A percentile compares a stretch with the other conserved stretches of the same genome.
Conservation (phyloP, 2,329 filamentous ascomycete genomes). For the Beauveria caledonica region DNA sequence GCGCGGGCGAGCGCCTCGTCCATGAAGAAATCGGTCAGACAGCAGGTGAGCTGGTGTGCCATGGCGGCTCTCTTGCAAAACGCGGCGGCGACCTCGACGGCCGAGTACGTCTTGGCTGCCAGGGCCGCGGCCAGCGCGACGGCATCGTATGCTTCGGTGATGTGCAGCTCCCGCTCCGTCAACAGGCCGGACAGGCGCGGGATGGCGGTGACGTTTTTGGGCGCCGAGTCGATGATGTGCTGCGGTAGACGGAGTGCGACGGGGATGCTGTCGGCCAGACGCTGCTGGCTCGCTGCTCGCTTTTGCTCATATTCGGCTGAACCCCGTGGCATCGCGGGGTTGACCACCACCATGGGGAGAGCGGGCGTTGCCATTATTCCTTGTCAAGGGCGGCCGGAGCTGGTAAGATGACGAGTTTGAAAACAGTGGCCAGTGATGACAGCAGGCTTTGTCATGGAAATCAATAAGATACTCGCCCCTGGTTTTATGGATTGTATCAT, state of each 20-base stretch:
- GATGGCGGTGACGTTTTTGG: constrained; percentile 25
- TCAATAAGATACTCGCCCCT: neutral
- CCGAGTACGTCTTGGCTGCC: constrained; percentile 25
- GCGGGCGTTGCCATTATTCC: neutral
- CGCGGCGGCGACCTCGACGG: constrained; percentile 34
- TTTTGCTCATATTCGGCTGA: constrained; percentile 1
- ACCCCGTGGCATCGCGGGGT: constrained; percentile 6
- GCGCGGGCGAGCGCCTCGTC: constrained; percentile 36
- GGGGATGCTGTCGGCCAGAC: constrained; percentile 26
- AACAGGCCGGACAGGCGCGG: constrained; percentile 35
- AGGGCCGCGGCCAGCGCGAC: constrained; percentile 32
- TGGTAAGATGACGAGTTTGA: neutral
- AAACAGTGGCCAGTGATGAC: too few species aligned
- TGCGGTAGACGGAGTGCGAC: constrained; percentile 21
- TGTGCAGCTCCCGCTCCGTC: constrained; percentile 34
- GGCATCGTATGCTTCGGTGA: constrained; percentile 40
- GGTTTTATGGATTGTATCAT: neutral
- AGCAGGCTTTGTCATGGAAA: too few species aligned
- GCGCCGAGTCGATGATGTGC: constrained; percentile 19
- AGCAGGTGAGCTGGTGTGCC: constrained; percentile 48
- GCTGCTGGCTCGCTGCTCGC: constrained; percentile 19
- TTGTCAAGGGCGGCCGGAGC: neutral
- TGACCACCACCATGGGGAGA: neutral
- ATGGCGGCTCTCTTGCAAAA: constrained; percentile 44
- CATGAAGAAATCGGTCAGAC: constrained; percentile 45